Conservation (phyloP, 352 stramenopile species). For the Phytophthora quininea region DNA sequence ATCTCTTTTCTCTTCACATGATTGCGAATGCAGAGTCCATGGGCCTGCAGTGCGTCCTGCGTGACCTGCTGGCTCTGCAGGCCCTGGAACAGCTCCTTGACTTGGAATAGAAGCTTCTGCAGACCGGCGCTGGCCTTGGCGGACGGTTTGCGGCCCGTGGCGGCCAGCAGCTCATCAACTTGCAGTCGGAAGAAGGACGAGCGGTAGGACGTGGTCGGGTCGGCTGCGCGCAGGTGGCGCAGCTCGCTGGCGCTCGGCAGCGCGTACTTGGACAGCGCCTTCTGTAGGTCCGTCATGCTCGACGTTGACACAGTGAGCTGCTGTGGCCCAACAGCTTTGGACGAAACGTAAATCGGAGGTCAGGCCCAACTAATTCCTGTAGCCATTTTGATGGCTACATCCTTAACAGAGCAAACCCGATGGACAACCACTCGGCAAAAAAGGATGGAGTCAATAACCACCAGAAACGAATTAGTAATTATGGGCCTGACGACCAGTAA, state of each 20-base stretch:
- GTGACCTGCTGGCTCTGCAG: conserved; percentile 79
- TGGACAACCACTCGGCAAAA: too few relatives aligned
- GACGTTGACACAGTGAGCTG: background rate
- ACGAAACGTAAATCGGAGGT: background rate
- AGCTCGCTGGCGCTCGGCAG: conserved; percentile 88
- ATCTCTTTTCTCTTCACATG: conserved; percentile 87
- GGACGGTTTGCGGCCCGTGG: conserved; percentile 61
- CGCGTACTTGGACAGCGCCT: conserved; percentile 88
- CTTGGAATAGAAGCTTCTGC: conserved; percentile 78
- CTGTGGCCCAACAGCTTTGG: background rate
- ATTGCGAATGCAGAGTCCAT: conserved; percentile 66
- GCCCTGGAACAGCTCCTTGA: conserved; percentile 78
- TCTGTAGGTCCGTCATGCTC: conserved; percentile 51
- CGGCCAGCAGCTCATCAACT: conserved; percentile 84
- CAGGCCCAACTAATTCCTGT: too few relatives aligned
- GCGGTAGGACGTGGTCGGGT: conserved; percentile 75
- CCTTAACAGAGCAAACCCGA: too few relatives aligned
- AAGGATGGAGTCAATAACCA: too few relatives aligned
- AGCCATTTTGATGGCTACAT: too few relatives aligned
- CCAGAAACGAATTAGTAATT: background rate
- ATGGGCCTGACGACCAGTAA: background rate
- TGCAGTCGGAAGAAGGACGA: conserved; percentile 89
- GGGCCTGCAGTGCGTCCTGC: conserved; percentile 63
- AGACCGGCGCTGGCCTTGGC: conserved; percentile 52
- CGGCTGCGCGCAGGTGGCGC: conserved; percentile 74